phyloP scores from a whole-genome alignment of 441 rosid genomes.

The Sinapis alba region DNA sequence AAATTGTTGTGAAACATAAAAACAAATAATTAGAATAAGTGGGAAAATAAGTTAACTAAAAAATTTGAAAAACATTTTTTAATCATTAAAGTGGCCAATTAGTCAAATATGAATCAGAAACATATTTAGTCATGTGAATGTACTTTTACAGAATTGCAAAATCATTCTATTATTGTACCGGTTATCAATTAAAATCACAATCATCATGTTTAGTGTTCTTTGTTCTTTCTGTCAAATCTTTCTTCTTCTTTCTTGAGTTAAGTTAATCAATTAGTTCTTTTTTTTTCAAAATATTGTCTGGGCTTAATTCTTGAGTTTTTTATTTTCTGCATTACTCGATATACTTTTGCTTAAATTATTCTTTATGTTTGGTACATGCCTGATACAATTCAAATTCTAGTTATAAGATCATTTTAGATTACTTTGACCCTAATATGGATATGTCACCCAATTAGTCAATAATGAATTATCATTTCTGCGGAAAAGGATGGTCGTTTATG shows the following conservation, averaged over 20 bases:
- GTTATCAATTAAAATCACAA: conserved; percentile 10
- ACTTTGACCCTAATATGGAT: background rate
- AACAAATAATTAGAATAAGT: background rate
- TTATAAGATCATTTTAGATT: background rate
- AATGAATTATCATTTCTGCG: background rate
- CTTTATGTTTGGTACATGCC: background rate
- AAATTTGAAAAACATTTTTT: background rate
- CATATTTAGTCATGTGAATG: background rate
- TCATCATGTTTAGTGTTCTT: conserved; percentile 13
- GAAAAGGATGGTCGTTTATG: background rate
- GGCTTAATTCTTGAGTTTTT: background rate
- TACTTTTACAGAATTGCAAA: background rate
- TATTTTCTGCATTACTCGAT: background rate
- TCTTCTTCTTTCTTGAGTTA: conserved; percentile 2
- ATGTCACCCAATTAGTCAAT: background rate
- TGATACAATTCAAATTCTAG: background rate
- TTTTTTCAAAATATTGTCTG: background rate
- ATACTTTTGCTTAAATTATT: background rate
- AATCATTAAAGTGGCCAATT: background rate
- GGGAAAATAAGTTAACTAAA: background rate
- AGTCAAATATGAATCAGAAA: background rate
- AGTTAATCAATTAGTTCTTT: conserved; percentile 1
- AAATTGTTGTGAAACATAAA: background rate
- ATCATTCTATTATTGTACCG: background rate
- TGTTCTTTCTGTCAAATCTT: conserved; percentile 16